Percentiles rank a stretch among this genome's conserved stretches.
These are phyloP conservation scores for Aotearoamyces nothofagi DNA, from an alignment of 2,329 filamentous ascomycete genomes.

Conservation along the genomic window DNA sequence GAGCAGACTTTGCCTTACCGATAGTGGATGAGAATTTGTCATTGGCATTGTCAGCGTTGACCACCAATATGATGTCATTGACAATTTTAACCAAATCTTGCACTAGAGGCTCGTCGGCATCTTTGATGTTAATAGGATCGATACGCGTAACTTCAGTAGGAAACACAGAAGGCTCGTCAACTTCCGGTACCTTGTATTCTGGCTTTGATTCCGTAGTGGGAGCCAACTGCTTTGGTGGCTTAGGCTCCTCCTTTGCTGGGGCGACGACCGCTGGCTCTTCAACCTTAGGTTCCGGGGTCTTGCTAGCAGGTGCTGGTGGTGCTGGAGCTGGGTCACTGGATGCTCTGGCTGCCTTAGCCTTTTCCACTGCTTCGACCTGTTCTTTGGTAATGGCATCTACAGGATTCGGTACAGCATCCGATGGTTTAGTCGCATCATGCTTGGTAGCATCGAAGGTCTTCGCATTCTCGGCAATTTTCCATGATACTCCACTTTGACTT, in stretches of 20 bases:
- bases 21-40: constrained; percentile 67
- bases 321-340: constrained; percentile 10
- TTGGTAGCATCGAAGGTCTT: constrained; percentile 44
- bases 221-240: background rate
- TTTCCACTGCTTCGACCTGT: constrained; percentile 20
- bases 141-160: constrained; percentile 51
- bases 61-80: constrained; percentile 87
- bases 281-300: constrained; percentile 15
- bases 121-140: constrained; percentile 59
- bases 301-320: constrained; percentile 4
- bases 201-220: constrained; percentile 7
- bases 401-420: constrained; percentile 15
- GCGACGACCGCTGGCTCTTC: constrained; percentile 16
- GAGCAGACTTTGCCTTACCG: constrained; percentile 70
- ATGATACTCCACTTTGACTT: constrained; percentile 71
- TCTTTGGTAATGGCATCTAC: constrained; percentile 13
- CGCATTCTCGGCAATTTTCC: constrained; percentile 43
- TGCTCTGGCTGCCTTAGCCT: constrained; percentile 19
- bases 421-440: constrained; percentile 10
- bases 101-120: constrained; percentile 73
- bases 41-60: constrained; percentile 73
- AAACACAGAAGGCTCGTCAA: constrained; percentile 49
- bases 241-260: constrained; percentile 3
- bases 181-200: constrained; percentile 38
- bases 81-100: constrained; percentile 90